These are phyloP conservation scores for Litsea cubeba DNA, from an alignment of 164 flowering plant species.

Conservation along the genomic window DNA sequence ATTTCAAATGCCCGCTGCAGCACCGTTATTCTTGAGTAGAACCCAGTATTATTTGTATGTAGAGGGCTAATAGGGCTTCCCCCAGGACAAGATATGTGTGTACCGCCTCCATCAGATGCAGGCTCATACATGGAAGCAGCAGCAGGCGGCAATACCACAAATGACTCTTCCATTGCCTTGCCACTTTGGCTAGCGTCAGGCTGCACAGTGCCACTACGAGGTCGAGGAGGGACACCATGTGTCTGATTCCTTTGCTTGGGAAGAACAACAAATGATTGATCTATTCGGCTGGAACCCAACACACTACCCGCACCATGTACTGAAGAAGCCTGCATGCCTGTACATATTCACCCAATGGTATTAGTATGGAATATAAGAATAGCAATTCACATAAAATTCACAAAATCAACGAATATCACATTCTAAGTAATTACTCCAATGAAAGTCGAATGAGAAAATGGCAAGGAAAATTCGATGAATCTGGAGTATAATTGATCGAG, in stretches of 20 bases:
- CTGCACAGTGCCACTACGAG: constrained; percentile 44
- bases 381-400: not conserved
- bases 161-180: constrained; percentile 92
- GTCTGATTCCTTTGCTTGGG: constrained; percentile 68
- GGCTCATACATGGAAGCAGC: constrained; percentile 86
- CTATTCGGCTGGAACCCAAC: constrained; percentile 72
- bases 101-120: constrained; percentile 53
- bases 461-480: not conserved
- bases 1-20: constrained; percentile 90
- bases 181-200: constrained; percentile 54
- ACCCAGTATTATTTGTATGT: constrained; percentile 67
- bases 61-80: constrained; percentile 40
- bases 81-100: constrained; percentile 39
- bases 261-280: constrained; percentile 86
- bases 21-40: constrained; percentile 76
- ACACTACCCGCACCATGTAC: constrained; percentile 70
- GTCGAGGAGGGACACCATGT: constrained; percentile 71
- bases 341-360: constrained; percentile 5
- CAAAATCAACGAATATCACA: not conserved
- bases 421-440: not conserved
- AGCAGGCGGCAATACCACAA: constrained; percentile 86
- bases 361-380: not conserved
- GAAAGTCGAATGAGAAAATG: not conserved
- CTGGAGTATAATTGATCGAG: too few relatives aligned
- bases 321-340: constrained; percentile 83